Evolutionary conservation across 2,329 filamentous ascomycete genomes (phyloP), one percentile per base, ranked within the genome.

Genomic region (Hirsutella rhossiliensis): DNA sequence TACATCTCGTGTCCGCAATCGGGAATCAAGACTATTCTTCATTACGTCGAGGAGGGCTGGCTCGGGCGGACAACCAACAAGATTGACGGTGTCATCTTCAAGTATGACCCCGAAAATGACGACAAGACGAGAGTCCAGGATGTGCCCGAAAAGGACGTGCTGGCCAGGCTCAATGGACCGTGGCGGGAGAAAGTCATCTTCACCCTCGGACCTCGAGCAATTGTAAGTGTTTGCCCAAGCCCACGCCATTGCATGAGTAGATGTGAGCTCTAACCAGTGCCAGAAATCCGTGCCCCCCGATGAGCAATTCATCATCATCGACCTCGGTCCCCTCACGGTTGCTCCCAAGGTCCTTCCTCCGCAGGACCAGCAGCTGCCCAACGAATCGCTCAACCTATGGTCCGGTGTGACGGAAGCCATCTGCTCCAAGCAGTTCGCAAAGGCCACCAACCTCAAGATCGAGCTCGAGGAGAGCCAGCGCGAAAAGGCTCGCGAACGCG

Each of bases 31-130:
- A 84, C 82, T 17, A 95, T 98, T 50, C 67, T 98, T 40, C 82
- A 94, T 56, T 98, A 98, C 61, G 70, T 89, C 44, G 90, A 97
- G 57, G 90, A 97, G 55, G 88, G 89, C 41, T 98, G 92, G 89
- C 73, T 97, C 28, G 87, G 89, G 40, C 86, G 87, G 52, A 78
- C 87, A 18, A 90, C 94, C 54, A 95, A 97, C 64, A 88, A 84
- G 58, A 83, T 98, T 31, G 80, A 94, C 48, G 92, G 92, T 17
- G 79, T 96, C 44, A 75, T 97, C 44, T 98, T 95, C 73, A 82
- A 76, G 41, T 95, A 95, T 54, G 84, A 95, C 56, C 84, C 88
- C 0, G 78, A 86, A 19, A 90, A 89, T 46, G 90, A 97, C 61
- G 78, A 77, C 59, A 87, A 82, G 62, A 79, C 68, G 5, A 81